phyloP scores from a whole-genome alignment of 192 early-diverging fungal species.

The Irineochytrium annulatum region DNA sequence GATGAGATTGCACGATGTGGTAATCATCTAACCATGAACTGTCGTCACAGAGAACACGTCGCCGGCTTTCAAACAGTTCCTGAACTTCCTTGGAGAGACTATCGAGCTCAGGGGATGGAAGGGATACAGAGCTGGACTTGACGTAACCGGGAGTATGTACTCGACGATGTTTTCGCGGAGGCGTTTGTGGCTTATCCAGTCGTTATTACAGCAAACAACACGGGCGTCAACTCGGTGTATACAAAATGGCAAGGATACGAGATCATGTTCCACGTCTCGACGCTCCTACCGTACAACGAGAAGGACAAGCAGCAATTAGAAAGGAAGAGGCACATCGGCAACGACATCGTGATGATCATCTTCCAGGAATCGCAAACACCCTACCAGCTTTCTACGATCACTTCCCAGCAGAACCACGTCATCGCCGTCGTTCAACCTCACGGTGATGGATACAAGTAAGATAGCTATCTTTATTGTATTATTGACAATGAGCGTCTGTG shows the following conservation, averaged over 20 bases:
- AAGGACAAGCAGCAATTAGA: constrained; percentile 68
- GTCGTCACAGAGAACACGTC: constrained; percentile 36
- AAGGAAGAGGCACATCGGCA: constrained; percentile 68
- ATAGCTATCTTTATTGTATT: not conserved
- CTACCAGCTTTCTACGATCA: constrained; percentile 45
- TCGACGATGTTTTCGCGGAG: not conserved
- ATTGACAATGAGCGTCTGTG: too few species aligned
- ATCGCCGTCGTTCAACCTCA: constrained; percentile 49
- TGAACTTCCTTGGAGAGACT: constrained; percentile 67
- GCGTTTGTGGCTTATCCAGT: not conserved
- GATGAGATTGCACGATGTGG: not conserved
- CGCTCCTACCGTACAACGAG: constrained; percentile 63
- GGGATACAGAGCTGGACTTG: constrained; percentile 72
- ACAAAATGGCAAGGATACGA: constrained; percentile 72
- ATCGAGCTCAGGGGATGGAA: constrained; percentile 69
- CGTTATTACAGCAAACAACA: constrained; percentile 51
- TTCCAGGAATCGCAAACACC: constrained; percentile 45
- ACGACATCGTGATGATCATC: constrained; percentile 66
- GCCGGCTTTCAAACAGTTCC: constrained; percentile 55
- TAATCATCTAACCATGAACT: not conserved
- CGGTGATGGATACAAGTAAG: constrained; percentile 41
- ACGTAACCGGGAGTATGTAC: constrained; percentile 57
- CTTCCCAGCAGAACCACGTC: constrained; percentile 56
- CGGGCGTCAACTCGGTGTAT: constrained; percentile 64
- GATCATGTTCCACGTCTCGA: constrained; percentile 75